Evolutionary conservation across 2,329 filamentous ascomycete species (phyloP).

Genomic region (Xylariaceae sp.): DNA sequence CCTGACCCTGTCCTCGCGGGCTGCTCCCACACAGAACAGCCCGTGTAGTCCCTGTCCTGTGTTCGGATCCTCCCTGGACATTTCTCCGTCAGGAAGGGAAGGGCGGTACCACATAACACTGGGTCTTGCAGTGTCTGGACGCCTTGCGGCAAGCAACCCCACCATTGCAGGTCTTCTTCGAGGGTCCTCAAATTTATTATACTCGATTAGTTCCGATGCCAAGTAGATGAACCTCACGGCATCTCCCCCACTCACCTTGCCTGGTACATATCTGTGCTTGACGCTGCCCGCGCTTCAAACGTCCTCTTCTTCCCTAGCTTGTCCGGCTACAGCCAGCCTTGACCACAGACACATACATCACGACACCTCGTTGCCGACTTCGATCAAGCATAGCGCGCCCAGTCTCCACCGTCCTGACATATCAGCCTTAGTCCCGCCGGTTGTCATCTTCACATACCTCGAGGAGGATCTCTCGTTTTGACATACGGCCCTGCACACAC

Average conservation of each 20-base stretch:
- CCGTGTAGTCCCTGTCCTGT: constrained; percentile 34
- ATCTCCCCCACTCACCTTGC: constrained; percentile 7
- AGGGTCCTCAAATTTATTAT: constrained; percentile 31
- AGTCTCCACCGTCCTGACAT: too few species aligned
- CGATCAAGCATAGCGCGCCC: too few species aligned
- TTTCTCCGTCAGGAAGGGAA: constrained; percentile 37
- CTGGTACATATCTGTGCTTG: constrained; percentile 17
- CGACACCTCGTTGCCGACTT: too few species aligned
- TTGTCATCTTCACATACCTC: too few species aligned
- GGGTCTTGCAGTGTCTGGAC: constrained; percentile 31
- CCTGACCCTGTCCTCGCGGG: constrained; percentile 22
- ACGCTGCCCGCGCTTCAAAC: constrained; percentile 4
- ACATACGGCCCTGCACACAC: too few species aligned
- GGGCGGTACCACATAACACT: constrained; percentile 34
- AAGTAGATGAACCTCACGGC: constrained; percentile 14
- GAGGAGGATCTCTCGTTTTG: too few species aligned
- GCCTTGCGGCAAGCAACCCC: constrained; percentile 33
- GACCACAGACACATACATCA: neutral
- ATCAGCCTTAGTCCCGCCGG: too few species aligned
- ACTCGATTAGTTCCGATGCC: constrained; percentile 23
- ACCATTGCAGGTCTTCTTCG: constrained; percentile 30
- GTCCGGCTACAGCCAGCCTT: neutral
- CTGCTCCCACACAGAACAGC: constrained; percentile 16
- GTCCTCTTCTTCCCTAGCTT: constrained; percentile 2
- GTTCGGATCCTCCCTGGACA: constrained; percentile 37